Percentiles rank a stretch among this genome's conserved stretches.
Conservation (phyloP, 1,139 yeast species). For the Geotrichum cucujoidarum region DNA sequence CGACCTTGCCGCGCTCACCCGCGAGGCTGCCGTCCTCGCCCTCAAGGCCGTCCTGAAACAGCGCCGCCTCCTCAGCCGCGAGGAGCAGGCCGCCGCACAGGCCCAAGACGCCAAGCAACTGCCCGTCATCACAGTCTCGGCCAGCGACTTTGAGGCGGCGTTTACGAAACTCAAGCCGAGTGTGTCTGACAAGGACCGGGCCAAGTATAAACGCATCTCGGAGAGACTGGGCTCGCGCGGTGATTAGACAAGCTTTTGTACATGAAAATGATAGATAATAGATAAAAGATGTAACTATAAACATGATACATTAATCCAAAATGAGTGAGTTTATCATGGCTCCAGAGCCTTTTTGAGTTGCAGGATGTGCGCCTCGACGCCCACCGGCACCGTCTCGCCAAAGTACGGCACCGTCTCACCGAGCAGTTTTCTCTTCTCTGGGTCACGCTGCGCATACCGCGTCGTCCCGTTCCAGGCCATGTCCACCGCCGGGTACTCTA, state of each 20-base stretch:
- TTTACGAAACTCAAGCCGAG: conserved; percentile 77
- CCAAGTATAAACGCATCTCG: conserved; percentile 54
- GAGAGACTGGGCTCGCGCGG: conserved; percentile 28
- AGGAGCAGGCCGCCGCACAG: conserved; percentile 23
- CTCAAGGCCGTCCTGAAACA: conserved; percentile 48
- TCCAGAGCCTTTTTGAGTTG: background rate
- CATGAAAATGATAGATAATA: background rate
- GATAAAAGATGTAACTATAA: background rate
- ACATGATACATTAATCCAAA: too few relatives aligned
- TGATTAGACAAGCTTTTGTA: background rate
- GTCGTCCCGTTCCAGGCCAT: conserved; percentile 32
- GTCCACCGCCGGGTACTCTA: conserved; percentile 51
- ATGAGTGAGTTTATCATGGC: background rate
- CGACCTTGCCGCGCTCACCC: conserved; percentile 81
- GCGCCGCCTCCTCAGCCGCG: conserved; percentile 29
- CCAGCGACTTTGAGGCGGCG: conserved; percentile 66
- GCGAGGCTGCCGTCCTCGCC: conserved; percentile 91
- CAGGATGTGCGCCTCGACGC: conserved; percentile 8
- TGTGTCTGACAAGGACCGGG: conserved; percentile 81
- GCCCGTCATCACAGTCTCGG: conserved; percentile 49
- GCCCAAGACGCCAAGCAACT: conserved; percentile 30
- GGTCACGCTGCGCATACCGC: background rate
- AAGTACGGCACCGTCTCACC: conserved; percentile 4
- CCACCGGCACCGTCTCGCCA: conserved; percentile 4
- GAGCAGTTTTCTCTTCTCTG: background rate